Conservation (phyloP, 2,329 filamentous ascomycete genomes). For the Penicillium palitans region DNA sequence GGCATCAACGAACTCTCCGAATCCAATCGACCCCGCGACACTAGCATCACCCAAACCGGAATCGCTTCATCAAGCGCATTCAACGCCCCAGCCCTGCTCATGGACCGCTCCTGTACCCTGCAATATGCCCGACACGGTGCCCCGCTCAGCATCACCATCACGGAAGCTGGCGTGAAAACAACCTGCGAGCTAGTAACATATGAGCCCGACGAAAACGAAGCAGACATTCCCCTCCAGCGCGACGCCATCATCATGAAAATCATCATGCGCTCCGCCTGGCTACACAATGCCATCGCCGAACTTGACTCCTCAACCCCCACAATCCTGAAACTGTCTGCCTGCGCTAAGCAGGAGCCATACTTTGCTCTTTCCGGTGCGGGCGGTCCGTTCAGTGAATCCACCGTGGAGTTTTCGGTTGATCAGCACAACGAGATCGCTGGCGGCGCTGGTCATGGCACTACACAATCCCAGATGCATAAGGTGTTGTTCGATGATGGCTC, state of each 20-base stretch:
- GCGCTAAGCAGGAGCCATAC: slow-evolving; percentile 62
- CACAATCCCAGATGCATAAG: slow-evolving; percentile 31
- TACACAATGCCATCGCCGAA: slow-evolving; percentile 54
- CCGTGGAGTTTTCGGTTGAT: slow-evolving; percentile 60
- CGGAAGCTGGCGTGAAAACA: slow-evolving; percentile 82
- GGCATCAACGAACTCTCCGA: slow-evolving; percentile 67
- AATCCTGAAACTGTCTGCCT: slow-evolving; percentile 67
- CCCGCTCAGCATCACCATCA: slow-evolving; percentile 79
- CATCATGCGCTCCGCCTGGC: slow-evolving; percentile 71
- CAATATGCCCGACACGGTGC: slow-evolving; percentile 73
- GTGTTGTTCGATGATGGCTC: slow-evolving; percentile 40
- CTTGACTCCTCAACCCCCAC: slow-evolving; percentile 68
- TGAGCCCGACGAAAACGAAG: slow-evolving; percentile 61
- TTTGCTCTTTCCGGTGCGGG: slow-evolving; percentile 71
- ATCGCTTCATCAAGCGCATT: slow-evolving; percentile 68
- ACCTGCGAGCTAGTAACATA: slow-evolving; percentile 91
- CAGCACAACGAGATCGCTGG: slow-evolving; percentile 30
- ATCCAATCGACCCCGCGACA: slow-evolving; percentile 26
- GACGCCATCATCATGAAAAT: slow-evolving; percentile 83
- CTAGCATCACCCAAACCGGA: slow-evolving; percentile 34
- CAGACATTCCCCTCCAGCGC: slow-evolving; percentile 77
- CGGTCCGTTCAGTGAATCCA: slow-evolving; percentile 58
- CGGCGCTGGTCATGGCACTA: slow-evolving; percentile 17
- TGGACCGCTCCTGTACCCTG: slow-evolving; percentile 82
- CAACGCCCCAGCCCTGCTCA: slow-evolving; percentile 76